Conservation (phyloP, 495 filamentous ascomycete genomes). For the Xylaria longipes region DNA sequence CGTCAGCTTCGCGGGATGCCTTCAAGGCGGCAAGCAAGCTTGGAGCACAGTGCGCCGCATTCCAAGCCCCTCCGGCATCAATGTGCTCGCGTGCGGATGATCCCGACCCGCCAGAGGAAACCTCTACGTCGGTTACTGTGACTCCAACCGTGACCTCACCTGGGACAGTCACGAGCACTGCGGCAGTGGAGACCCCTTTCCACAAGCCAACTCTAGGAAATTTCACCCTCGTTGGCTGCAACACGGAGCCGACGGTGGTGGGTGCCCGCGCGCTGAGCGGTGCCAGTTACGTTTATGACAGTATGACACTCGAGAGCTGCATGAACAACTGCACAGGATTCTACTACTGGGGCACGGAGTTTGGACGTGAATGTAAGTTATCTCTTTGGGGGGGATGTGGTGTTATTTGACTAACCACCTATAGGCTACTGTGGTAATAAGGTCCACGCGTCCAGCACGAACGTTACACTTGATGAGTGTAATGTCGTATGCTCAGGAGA, state of each 20-base stretch:
- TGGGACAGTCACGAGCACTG: conserved; percentile 33
- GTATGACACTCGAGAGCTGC: conserved; percentile 58
- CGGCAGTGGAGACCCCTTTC: conserved; percentile 43
- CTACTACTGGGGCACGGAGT: conserved; percentile 57
- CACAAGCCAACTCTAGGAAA: conserved; percentile 46
- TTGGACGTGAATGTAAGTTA: conserved; percentile 55
- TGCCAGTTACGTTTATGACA: conserved; percentile 50
- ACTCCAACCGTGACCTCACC: conserved; percentile 33
- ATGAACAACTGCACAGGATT: conserved; percentile 54
- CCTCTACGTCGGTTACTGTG: conserved; percentile 25
- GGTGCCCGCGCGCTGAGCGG: conserved; percentile 48
- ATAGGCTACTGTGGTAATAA: conserved; percentile 57
- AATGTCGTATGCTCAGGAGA: conserved; percentile 58
- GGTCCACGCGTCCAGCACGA: conserved; percentile 46
- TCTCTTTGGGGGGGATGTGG: background rate
- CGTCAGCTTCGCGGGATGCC: conserved; percentile 39
- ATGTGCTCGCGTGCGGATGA: conserved; percentile 30
- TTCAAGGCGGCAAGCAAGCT: conserved; percentile 51
- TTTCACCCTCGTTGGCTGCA: conserved; percentile 53
- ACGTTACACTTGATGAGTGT: conserved; percentile 52
- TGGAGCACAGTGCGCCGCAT: conserved; percentile 48
- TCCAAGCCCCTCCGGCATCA: conserved; percentile 44
- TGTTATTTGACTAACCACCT: conserved; percentile 12
- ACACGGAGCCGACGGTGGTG: conserved; percentile 47
- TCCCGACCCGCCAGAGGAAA: conserved; percentile 10